Evolutionary conservation across 1,284 basidiomycete genomes (phyloP).

Genomic region (Cryptococcus sp.): DNA sequence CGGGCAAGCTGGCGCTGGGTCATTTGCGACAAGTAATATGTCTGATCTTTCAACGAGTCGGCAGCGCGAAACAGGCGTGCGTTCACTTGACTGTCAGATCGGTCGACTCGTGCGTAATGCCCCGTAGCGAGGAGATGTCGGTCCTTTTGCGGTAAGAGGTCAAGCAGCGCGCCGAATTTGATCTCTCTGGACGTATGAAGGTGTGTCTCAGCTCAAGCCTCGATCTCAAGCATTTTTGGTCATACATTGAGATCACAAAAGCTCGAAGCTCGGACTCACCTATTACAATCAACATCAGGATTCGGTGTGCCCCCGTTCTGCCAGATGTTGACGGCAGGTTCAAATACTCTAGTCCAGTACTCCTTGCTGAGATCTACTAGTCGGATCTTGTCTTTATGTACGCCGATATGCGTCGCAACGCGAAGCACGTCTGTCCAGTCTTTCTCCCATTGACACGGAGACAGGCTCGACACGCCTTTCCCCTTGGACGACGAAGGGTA

Average conservation of each 20-base stretch:
- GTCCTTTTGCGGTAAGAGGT: conserved; percentile 58
- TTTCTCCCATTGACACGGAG: conserved; percentile 91
- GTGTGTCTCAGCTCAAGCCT: conserved; percentile 59
- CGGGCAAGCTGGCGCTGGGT: conserved; percentile 61
- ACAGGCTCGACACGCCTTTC: conserved; percentile 61
- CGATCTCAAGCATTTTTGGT: conserved; percentile 49
- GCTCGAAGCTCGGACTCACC: conserved; percentile 54
- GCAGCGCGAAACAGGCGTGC: conserved; percentile 65
- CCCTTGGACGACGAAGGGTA: conserved; percentile 47
- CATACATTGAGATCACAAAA: not conserved
- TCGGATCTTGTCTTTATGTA: conserved; percentile 62
- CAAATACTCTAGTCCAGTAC: conserved; percentile 87
- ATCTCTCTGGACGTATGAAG: conserved; percentile 65
- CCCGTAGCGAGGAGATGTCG: conserved; percentile 67
- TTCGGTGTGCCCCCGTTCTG: conserved; percentile 80
- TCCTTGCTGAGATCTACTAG: conserved; percentile 76
- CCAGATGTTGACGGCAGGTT: conserved; percentile 76
- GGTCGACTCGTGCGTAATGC: conserved; percentile 78
- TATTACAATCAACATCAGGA: conserved; percentile 92
- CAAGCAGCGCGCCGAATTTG: conserved; percentile 86
- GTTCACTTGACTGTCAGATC: conserved; percentile 47
- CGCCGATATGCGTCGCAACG: conserved; percentile 68
- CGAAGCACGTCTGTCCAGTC: conserved; percentile 89
- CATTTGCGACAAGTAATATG: conserved; percentile 86
- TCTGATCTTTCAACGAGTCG: conserved; percentile 84